Evolutionary conservation across 208 protist genomes (phyloP).

Genomic region (Strigomonas culicis): DNA sequence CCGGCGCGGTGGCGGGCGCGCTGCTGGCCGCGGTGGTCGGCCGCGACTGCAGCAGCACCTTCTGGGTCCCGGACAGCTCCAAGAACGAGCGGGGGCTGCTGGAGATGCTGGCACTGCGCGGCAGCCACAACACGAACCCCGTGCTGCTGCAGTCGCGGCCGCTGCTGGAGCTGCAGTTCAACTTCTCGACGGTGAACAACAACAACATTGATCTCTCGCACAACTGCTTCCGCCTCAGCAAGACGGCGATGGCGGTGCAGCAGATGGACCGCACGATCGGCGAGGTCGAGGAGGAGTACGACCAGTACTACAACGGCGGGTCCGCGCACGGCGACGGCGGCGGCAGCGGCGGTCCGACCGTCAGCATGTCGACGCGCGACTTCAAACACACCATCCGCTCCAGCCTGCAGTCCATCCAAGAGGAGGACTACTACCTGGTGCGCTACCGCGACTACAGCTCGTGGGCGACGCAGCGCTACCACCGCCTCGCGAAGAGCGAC

Average conservation of each 20-base stretch:
- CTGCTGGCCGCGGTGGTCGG: slow-evolving; percentile 11
- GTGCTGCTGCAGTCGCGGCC: slow-evolving; percentile 69
- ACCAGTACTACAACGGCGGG: slow-evolving; percentile 10
- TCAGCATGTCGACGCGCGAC: slow-evolving; percentile 37
- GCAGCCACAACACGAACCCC: slow-evolving; percentile 38
- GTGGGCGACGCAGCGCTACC: slow-evolving; percentile 60
- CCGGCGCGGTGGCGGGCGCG: background rate
- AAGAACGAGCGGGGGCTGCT: slow-evolving; percentile 64
- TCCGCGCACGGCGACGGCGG: background rate
- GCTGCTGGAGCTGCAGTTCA: slow-evolving; percentile 62
- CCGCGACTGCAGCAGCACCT: slow-evolving; percentile 50
- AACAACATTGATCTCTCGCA: slow-evolving; percentile 78
- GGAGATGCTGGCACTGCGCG: slow-evolving; percentile 55
- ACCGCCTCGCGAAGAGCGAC: slow-evolving; percentile 51
- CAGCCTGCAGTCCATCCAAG: slow-evolving; percentile 58
- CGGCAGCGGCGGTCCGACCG: slow-evolving; percentile 5
- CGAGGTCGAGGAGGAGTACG: slow-evolving; percentile 24
- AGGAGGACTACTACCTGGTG: slow-evolving; percentile 85
- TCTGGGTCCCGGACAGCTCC: slow-evolving; percentile 59
- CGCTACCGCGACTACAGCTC: slow-evolving; percentile 78
- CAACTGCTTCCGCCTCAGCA: slow-evolving; percentile 72
- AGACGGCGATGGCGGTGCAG: slow-evolving; percentile 68
- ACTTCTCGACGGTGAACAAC: slow-evolving; percentile 69
- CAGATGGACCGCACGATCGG: slow-evolving; percentile 58
- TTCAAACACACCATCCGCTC: slow-evolving; percentile 56